Evolutionary conservation across 225 moss, liverwort and hornwort species (phyloP).

Genomic region (Climacium dendroides): DNA sequence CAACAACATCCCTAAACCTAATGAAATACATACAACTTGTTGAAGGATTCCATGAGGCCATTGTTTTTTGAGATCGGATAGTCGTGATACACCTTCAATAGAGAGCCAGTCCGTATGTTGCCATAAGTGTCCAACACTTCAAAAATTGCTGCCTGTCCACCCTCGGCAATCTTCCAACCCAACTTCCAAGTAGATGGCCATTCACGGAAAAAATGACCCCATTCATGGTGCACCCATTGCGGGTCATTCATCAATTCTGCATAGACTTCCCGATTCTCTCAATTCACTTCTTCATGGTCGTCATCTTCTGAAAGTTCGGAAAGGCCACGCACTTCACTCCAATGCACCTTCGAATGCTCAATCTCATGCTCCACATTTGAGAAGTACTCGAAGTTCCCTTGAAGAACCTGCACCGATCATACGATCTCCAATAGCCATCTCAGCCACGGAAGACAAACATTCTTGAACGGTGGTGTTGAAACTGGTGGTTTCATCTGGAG

Average conservation of each 20-base stretch:
- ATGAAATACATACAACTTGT: accelerated
- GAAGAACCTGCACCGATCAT: accelerated
- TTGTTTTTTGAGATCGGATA: neutral
- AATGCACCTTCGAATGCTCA: neutral
- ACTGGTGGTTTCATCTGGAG: accelerated
- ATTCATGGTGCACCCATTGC: accelerated
- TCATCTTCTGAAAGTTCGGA: neutral
- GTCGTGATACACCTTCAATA: neutral
- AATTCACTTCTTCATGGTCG: neutral
- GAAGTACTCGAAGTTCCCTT: neutral
- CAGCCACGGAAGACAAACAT: neutral
- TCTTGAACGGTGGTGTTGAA: neutral
- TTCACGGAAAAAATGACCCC: accelerated
- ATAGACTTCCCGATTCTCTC: neutral
- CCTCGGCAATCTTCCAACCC: neutral
- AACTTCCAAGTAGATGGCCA: accelerated
- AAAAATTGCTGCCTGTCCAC: neutral
- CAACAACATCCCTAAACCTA: accelerated
- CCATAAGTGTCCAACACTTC: too few relatives aligned
- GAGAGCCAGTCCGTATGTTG: too few relatives aligned
- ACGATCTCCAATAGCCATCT: neutral
- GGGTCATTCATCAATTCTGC: neutral
- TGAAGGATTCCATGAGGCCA: neutral
- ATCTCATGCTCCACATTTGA: neutral
- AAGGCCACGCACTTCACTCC: neutral